Conservation (phyloP, 2,329 filamentous ascomycete species). For the Beauveria medogensis region DNA sequence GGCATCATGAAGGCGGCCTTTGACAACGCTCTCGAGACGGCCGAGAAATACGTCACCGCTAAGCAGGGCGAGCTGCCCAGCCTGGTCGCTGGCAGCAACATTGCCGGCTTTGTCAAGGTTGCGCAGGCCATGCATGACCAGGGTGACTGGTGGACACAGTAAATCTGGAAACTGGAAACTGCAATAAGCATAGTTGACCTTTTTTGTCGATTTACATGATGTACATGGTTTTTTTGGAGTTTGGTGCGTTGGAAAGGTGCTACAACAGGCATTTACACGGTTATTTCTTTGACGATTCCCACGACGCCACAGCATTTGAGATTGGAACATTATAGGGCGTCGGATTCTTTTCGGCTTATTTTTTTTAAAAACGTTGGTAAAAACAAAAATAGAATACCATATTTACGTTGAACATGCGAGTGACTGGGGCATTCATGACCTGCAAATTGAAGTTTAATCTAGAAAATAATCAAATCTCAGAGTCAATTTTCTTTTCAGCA, state of each 20-base stretch:
- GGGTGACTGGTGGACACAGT: conserved; percentile 75
- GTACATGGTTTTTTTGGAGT: conserved; percentile 6
- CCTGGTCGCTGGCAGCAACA: conserved; percentile 89
- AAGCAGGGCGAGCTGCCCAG: conserved; percentile 79
- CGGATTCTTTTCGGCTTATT: not conserved
- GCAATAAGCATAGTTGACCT: not conserved
- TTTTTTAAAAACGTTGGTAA: not conserved
- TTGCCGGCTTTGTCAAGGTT: conserved; percentile 97
- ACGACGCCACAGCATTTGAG: conserved; percentile 10
- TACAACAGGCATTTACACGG: conserved; percentile 10
- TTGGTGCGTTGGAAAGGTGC: conserved; percentile 4
- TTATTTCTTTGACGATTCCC: conserved; percentile 9
- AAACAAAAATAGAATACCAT: not conserved
- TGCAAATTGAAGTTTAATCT: too few species aligned
- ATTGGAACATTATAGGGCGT: conserved; percentile 2
- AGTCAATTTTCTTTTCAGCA: not conserved
- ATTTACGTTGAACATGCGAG: not conserved
- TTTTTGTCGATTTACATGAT: not conserved
- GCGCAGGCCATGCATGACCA: conserved; percentile 90
- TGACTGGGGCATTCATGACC: too few species aligned
- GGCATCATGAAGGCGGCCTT: conserved; percentile 93
- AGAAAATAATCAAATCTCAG: not conserved
- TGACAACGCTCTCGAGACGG: conserved; percentile 78
- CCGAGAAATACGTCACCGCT: conserved; percentile 76
- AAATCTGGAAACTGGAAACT: not conserved